These are phyloP conservation scores for Mrakia hoshinonis DNA, from an alignment of 768 basidiomycete genomes.

Conservation along the genomic window DNA sequence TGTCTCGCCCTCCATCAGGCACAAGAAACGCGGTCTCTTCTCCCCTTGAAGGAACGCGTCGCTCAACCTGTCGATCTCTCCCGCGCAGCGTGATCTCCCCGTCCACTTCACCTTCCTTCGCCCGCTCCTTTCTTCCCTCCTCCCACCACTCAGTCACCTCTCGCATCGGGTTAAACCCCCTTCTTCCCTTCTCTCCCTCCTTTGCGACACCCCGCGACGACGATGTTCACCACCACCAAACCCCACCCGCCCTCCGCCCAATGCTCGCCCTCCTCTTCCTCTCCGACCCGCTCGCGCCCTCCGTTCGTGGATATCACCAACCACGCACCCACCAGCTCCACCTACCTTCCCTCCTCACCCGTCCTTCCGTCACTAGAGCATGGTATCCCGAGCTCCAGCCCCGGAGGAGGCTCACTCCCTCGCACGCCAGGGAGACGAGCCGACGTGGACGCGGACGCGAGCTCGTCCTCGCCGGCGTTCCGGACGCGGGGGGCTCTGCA, in stretches of 20 bases:
- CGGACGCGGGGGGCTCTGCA: too few species aligned
- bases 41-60: too few species aligned
- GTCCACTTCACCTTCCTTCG: neutral
- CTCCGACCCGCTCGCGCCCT: neutral
- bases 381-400: neutral
- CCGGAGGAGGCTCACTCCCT: neutral
- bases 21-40: too few species aligned
- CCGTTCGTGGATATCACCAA: slow-evolving; percentile 6
- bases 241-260: neutral
- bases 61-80: too few species aligned
- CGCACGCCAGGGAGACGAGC: neutral
- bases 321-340: neutral
- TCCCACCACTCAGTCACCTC: neutral
- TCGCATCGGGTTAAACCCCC: too few species aligned
- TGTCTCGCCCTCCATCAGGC: too few species aligned
- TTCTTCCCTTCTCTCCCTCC: too few species aligned
- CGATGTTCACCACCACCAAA: slow-evolving; percentile 9
- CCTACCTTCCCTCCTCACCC: neutral
- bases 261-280: neutral
- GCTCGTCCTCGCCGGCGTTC: too few species aligned
- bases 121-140: neutral
- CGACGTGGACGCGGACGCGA: slow-evolving; percentile 7
- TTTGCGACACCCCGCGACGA: neutral
- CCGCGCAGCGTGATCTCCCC: too few species aligned
- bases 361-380: neutral